Base-by-base conservation (phyloP, 805 yeast genomes). In the Kodamaea neixiangensis region DNA sequence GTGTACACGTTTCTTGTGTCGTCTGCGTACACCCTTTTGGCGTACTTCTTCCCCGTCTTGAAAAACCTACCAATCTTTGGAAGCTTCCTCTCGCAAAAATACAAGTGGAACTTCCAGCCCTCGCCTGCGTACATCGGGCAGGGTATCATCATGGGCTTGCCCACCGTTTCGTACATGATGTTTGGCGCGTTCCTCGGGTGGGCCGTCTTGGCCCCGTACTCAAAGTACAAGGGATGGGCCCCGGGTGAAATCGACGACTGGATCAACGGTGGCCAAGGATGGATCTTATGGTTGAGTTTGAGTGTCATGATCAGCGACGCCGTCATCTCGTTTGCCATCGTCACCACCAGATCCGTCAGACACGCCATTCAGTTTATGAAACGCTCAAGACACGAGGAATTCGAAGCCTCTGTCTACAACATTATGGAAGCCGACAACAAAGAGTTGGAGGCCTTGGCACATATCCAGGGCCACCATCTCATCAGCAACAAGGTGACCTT, bases 61-160 rank as follows among this genome's bases (percentile, higher is more conserved):
- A 77, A 82, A 47, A 73, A 73, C 38, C 59, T 94, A 5, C 97
- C 97, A 0, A 62, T 93, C 1, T 88, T 93, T 65, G 98, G 98
- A 0, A 35, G 58, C 0, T 60, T 63, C 42, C 69, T 89, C 15
- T 87, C 96, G 0, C 61, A 69, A 17, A 68, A 75, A 14, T 88
- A 89, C 67, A 76, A 87, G 43, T 89, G 97, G 94, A 85, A 87
- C 52, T 80, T 94, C 53, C 97, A 94, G 65, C 97, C 97, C 0
- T 90, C 97, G 0, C 99, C 99, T 0, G 98, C 98, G 0, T 93
- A 93, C 64, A 80, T 94, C 33, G 99, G 99, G 2, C 99, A 93
- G 68, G 99, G 99, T 3, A 90, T 94, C 38, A 93, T 93, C 51
- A 93, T 93, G 99, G 99, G 99, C 0, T 72, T 91, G 6, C 89